Percentiles rank a stretch among this genome's conserved stretches.
These are phyloP conservation scores for Hyparrhenia diplandra DNA, from an alignment of 176 grass and related monocot genomes.

Conservation along the genomic window DNA sequence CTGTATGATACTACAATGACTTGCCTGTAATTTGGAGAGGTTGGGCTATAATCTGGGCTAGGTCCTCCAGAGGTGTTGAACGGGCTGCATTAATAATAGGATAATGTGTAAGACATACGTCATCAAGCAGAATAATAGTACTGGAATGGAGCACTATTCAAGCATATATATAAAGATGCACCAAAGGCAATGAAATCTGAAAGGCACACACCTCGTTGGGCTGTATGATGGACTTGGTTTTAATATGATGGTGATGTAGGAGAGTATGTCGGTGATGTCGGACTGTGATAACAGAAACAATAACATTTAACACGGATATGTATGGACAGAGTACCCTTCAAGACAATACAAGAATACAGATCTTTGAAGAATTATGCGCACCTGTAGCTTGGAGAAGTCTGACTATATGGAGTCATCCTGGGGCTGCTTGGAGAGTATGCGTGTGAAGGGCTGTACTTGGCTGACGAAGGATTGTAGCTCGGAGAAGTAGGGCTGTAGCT, in stretches of 20 bases:
- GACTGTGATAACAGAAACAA: slow-evolving; percentile 35
- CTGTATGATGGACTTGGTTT: slow-evolving; percentile 81
- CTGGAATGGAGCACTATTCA: neutral
- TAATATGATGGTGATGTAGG: slow-evolving; percentile 86
- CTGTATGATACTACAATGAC: neutral
- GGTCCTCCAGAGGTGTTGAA: slow-evolving; percentile 58
- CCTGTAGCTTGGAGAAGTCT: slow-evolving; percentile 86
- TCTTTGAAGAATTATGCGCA: slow-evolving; percentile 1
- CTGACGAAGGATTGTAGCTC: slow-evolving; percentile 78
- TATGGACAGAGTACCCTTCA: neutral
- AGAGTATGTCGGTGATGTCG: slow-evolving; percentile 79
- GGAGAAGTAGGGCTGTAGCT: slow-evolving; percentile 68
- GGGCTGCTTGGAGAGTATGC: slow-evolving; percentile 87
- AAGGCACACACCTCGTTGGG: slow-evolving; percentile 59
- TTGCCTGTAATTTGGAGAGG: slow-evolving; percentile 89
- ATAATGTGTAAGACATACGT: neutral
- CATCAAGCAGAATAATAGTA: neutral
- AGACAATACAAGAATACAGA: neutral
- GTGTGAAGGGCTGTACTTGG: slow-evolving; percentile 52
- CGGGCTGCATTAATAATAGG: slow-evolving; percentile 40
- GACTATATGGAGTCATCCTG: slow-evolving; percentile 62
- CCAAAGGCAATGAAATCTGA: neutral
- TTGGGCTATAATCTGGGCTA: slow-evolving; percentile 87
- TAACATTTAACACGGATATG: neutral
- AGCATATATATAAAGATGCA: neutral